Evolutionary conservation across 257 asterid species (phyloP).

Genomic region (Penstemon davidsonii): DNA sequence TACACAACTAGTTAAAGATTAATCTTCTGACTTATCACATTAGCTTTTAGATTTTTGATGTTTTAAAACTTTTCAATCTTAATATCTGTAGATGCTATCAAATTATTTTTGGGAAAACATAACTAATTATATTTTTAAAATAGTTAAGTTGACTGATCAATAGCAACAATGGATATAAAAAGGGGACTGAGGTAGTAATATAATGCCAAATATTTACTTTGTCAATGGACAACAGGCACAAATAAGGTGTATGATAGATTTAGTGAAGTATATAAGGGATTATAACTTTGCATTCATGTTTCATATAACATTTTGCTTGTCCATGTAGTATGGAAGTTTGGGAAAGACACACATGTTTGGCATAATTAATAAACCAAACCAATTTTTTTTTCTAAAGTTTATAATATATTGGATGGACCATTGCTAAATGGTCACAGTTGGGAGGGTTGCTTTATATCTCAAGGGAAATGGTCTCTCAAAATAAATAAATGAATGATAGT

Average conservation of each 20-base stretch:
- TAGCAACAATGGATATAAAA: too few species aligned
- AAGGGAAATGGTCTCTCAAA: slow-evolving; percentile 20
- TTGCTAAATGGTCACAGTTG: neutral
- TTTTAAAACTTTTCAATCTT: too few species aligned
- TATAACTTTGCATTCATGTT: neutral
- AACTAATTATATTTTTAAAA: too few species aligned
- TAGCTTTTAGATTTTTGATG: too few species aligned
- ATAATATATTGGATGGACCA: too few species aligned
- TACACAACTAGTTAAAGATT: too few species aligned
- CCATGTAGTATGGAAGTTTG: neutral
- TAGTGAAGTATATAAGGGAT: neutral
- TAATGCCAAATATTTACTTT: neutral
- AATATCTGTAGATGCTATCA: too few species aligned
- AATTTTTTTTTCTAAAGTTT: neutral
- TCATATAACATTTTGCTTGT: neutral
- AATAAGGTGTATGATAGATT: neutral
- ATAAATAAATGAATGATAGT: slow-evolving; percentile 12
- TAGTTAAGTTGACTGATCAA: too few species aligned
- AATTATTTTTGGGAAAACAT: too few species aligned
- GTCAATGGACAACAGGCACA: neutral
- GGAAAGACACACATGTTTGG: neutral
- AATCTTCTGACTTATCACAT: too few species aligned
- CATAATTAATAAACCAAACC: neutral
- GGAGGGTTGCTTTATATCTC: neutral
- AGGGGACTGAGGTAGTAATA: neutral